A percentile compares a stretch with the other conserved stretches of the same genome.
phyloP scores from a whole-genome alignment of 2,329 filamentous ascomycete genomes.

The Botryotinia narcissicola region DNA sequence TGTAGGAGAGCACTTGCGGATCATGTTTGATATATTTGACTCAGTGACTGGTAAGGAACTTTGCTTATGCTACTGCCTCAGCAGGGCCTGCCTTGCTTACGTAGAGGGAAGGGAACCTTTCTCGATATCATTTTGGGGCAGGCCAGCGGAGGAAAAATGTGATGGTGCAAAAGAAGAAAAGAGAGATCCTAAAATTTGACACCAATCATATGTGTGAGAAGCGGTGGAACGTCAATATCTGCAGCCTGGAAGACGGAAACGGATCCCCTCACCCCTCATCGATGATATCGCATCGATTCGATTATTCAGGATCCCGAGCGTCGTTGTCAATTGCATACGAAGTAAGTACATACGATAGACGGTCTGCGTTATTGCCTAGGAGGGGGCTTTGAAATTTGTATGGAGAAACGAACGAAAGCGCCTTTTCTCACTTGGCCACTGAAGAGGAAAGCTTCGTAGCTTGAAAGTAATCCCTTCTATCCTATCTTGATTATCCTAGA shows the following conservation, averaged over 20 bases:
- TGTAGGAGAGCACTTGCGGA: constrained; percentile 3
- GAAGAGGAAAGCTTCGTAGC: neutral
- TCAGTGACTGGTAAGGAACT: constrained; percentile 12
- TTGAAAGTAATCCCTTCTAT: neutral
- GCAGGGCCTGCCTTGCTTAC: constrained; percentile 19
- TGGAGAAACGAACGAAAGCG: neutral
- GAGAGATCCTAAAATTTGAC: neutral
- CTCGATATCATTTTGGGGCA: constrained; percentile 6
- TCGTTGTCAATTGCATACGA: constrained; percentile 6
- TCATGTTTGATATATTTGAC: constrained; percentile 14
- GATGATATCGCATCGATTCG: neutral
- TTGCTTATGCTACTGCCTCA: constrained; percentile 16
- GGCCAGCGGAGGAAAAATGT: neutral
- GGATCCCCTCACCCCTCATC: constrained; percentile 11
- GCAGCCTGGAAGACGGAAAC: constrained; percentile 20
- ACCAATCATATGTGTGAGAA: constrained; percentile 6
- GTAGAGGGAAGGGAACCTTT: neutral
- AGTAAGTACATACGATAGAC: neutral
- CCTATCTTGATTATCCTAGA: neutral
- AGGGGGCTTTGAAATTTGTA: neutral
- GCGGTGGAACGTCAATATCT: constrained; percentile 16
- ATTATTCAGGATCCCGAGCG: neutral
- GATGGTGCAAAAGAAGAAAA: neutral
- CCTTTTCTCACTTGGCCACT: neutral
- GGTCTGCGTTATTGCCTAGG: neutral